A percentile compares a stretch with the other conserved stretches of the same genome.
Conservation (phyloP, 2,329 filamentous ascomycete species). For the Ophiostoma sp. region DNA sequence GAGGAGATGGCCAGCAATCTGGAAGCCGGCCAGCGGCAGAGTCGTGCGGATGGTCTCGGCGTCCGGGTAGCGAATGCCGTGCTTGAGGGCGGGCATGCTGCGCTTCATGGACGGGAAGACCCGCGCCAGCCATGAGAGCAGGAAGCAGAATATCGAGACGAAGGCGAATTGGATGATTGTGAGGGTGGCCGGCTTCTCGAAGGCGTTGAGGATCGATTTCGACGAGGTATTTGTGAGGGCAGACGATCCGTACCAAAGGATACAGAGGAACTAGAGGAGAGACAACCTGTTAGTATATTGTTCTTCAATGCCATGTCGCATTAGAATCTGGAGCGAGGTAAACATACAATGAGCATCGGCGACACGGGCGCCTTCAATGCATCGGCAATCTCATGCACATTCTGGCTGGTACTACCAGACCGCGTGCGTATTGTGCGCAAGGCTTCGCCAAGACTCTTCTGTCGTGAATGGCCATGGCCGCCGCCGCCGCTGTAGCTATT, state of each 20-base stretch:
- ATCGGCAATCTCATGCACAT: constrained; percentile 89
- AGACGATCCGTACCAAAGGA: constrained; percentile 92
- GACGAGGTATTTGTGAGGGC: constrained; percentile 97
- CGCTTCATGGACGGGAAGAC: constrained; percentile 70
- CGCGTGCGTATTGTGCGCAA: constrained; percentile 77
- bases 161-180: constrained; percentile 93
- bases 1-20: constrained; percentile 89
- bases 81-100: constrained; percentile 73
- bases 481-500: constrained; percentile 28
- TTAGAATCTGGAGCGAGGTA: neutral
- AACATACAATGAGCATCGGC: constrained; percentile 76
- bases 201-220: constrained; percentile 91
- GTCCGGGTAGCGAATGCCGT: constrained; percentile 79
- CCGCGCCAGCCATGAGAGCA: constrained; percentile 73
- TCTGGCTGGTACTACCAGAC: constrained; percentile 84
- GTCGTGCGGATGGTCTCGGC: constrained; percentile 82
- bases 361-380: constrained; percentile 89
- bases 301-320: neutral
- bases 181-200: constrained; percentile 86
- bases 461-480: constrained; percentile 59
- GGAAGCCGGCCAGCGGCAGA: constrained; percentile 87
- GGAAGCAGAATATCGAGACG: constrained; percentile 82
- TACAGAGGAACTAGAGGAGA: constrained; percentile 67
- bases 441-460: constrained; percentile 90
- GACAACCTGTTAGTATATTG: neutral